Evolutionary conservation across 2,329 filamentous ascomycete genomes (phyloP), one percentile per base, ranked within the genome.

Genomic region (Lachnellula hyalina): DNA sequence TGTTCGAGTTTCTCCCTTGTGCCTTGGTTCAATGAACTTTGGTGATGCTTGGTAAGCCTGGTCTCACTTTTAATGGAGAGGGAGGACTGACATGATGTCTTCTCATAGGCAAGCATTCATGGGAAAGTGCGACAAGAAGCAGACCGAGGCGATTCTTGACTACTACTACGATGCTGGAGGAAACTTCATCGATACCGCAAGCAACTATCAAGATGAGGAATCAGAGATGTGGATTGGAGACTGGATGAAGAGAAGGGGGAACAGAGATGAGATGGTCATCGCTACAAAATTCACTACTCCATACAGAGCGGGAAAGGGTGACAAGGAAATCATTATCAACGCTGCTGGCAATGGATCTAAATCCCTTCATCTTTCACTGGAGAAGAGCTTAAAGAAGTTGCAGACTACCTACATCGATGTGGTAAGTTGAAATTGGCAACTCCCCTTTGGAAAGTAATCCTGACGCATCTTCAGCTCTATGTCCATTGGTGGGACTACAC

Each of bases 331-430:
- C 32, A 52, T 63, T n/a, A 50, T 63, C 36, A 87, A 67, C 81
- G 81, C 1, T 55, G 72, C 71, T 23, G 85, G 85, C 2, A 86
- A 87, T 64, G 77, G 80, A 17, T 73, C 79, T 42, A 89, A 88
- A 71, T 83, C 77, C 54, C 66, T 89, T 40, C 75, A 77, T 44
- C 64, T 72, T 1, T 84, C 81, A 1, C 72, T 86, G 32, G 72
- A 79, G 17, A 74, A 71, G n/a, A 83, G 80, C 56, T 66, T 86
- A 56, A 71, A 73, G 65, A 86, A 83, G 71, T 75, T 85, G 51
- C 77, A 84, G 70, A 88, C 85, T 0, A 76, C 81, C 51, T 90
- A 89, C 65, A 82, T 90, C 54, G 87, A 90, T 64, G 66, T 87
- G 52, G 78, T 81, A 63, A 52, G 72, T 62, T 9, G 15, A 36